A percentile compares a stretch with the other conserved stretches of the same genome.
Evolutionary conservation across 2,329 filamentous ascomycete genomes (phyloP).

Genomic region (Parastagonospora avenae): DNA sequence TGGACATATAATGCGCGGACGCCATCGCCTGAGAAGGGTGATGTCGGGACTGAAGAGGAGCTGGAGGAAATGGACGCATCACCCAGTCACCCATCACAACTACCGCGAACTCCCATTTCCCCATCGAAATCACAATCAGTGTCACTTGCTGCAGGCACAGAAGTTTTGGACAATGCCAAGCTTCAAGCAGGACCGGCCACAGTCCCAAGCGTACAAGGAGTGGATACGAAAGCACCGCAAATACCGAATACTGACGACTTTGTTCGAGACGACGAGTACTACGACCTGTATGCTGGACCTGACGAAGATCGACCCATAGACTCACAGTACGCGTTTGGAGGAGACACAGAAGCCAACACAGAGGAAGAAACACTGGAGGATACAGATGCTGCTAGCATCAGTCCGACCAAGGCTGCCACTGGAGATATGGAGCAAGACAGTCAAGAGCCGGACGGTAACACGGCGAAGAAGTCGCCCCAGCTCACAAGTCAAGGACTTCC

Average conservation of each 20-base stretch:
- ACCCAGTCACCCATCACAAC: conserved; percentile 27
- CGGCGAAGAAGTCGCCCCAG: background rate
- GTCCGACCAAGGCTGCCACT: conserved; percentile 9
- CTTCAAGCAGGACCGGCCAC: background rate
- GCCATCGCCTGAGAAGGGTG: conserved; percentile 68
- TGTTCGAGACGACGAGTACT: conserved; percentile 22
- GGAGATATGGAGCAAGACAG: conserved; percentile 8
- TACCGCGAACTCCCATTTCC: conserved; percentile 36
- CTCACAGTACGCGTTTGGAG: conserved; percentile 51
- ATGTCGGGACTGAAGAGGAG: conserved; percentile 23
- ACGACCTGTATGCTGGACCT: conserved; percentile 32
- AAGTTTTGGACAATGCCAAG: background rate
- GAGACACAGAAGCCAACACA: conserved; percentile 38
- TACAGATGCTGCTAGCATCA: conserved; percentile 9
- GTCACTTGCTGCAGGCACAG: conserved; percentile 5
- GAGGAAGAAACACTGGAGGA: conserved; percentile 15
- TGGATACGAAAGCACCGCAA: background rate
- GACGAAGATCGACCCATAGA: conserved; percentile 61
- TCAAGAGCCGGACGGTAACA: background rate
- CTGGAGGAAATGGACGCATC: conserved; percentile 20
- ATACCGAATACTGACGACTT: conserved; percentile 7
- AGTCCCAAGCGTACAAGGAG: background rate
- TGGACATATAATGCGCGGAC: conserved; percentile 79
- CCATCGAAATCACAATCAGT: conserved; percentile 12
- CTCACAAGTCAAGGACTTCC: background rate